Evolutionary conservation across 2,329 filamentous ascomycete species (phyloP).

Genomic region (Exophiala dermatitidis): DNA sequence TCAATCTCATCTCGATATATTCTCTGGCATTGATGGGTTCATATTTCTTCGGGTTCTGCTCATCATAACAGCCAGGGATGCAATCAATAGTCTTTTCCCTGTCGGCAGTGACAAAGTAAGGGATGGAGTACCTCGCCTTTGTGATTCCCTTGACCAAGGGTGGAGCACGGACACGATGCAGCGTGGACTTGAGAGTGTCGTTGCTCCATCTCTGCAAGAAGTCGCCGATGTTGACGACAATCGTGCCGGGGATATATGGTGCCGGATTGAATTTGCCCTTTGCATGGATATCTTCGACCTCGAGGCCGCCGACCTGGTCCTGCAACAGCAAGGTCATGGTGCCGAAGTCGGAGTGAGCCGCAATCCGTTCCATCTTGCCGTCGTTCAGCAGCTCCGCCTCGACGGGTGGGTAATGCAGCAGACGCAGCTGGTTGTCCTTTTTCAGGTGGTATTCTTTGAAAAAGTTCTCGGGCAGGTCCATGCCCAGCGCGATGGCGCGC

Average conservation of each 20-base stretch:
- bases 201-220: constrained; percentile 48
- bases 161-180: constrained; percentile 41
- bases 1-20: constrained; percentile 33
- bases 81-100: constrained; percentile 35
- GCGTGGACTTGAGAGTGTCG: constrained; percentile 45
- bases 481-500: constrained; percentile 37
- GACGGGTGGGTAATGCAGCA: constrained; percentile 46
- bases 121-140: constrained; percentile 30
- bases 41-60: constrained; percentile 44
- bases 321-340: constrained; percentile 45
- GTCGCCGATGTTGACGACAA: constrained; percentile 50
- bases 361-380: constrained; percentile 20
- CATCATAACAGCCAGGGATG: constrained; percentile 42
- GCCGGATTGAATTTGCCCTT: constrained; percentile 73
- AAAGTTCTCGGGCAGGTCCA: constrained; percentile 36
- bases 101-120: constrained; percentile 32
- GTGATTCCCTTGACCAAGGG: constrained; percentile 24
- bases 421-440: constrained; percentile 43
- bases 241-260: constrained; percentile 60
- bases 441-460: constrained; percentile 53
- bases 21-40: constrained; percentile 39
- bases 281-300: constrained; percentile 57
- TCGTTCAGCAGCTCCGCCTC: constrained; percentile 33
- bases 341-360: constrained; percentile 39
- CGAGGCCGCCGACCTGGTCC: constrained; percentile 42